Evolutionary conservation across 1,284 basidiomycete species (phyloP), one percentile per base, ranked within the genome.

Genomic region (Cutaneotrichosporon cavernicola): DNA sequence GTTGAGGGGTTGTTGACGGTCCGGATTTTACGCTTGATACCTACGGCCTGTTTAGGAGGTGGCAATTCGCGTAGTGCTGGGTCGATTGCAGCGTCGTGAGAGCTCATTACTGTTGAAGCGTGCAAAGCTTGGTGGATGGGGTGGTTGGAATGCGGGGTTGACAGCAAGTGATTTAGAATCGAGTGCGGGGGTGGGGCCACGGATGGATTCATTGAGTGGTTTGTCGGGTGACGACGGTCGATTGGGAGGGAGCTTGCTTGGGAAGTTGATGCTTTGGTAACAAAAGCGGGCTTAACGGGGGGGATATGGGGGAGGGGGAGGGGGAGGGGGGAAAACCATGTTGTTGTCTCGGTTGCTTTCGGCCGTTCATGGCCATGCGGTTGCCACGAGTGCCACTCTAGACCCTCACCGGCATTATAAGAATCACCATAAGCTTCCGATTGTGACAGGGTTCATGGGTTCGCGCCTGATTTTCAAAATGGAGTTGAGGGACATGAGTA

Each of bases 131-230:
- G 53, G 36, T 43, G 56, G 38, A 50, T 34, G 55, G 14, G 22
- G 26, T 40, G 55, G 52, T 40, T 31, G 43, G 47, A 53, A 60
- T 60, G 58, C 58, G 58, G 58, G 58, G 58, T 52, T 26, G 58
- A 10, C 26, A 7, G n/a, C 3, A 13, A 32, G 16, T 14, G n/a
- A 46, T 47, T 32, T 31, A 59, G 9, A 18, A 46, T n/a, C 32
- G 55, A 43, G 46, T 38, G 59, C 49, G 63, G 63, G 63, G 63
- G 63, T 64, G 63, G 63, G 63, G 63, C 63, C 62, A 53, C 51
- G 51, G 51, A n/a, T 30, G 49, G 5, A 8, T 36, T 2, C 8
- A 9, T 36, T 36, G 34, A 26, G 26, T 18, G 14, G 43, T 46
- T 46, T 46, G 43, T 46, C 36, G 36, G 36, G 36, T 36, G 36